phyloP scores from a whole-genome alignment of 192 early-diverging fungal genomes.

The Phycomyces nitens region DNA sequence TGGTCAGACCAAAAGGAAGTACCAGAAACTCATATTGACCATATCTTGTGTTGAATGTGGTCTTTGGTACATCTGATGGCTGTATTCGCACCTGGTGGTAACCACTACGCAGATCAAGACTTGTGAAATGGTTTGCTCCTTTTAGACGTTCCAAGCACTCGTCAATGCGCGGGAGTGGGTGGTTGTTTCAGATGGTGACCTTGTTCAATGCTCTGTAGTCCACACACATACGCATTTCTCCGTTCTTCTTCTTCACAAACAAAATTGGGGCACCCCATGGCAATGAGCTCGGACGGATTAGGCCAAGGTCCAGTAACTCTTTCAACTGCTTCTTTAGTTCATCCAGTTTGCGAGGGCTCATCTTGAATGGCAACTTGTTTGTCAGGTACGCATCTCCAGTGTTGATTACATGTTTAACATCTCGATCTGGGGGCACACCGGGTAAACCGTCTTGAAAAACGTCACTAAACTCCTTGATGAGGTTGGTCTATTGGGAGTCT shows the following conservation, averaged over 20 bases:
- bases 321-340: conserved; percentile 27
- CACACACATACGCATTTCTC: conserved; percentile 41
- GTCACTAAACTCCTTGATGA: conserved; percentile 1
- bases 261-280: conserved; percentile 40
- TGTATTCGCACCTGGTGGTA: conserved; percentile 45
- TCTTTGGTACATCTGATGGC: conserved; percentile 33
- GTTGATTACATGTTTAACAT: conserved; percentile 9
- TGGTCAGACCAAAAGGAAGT: conserved; percentile 30
- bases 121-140: conserved; percentile 36
- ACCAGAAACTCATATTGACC: conserved; percentile 22
- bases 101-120: conserved; percentile 39
- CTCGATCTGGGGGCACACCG: conserved; percentile 2
- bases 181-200: conserved; percentile 44
- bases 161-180: conserved; percentile 48
- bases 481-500: not conserved
- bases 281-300: conserved; percentile 34
- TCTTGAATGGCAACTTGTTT: conserved; percentile 1
- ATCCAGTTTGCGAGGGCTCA: conserved; percentile 25
- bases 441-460: conserved; percentile 5
- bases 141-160: conserved; percentile 39
- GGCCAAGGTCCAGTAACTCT: conserved; percentile 14
- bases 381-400: conserved; percentile 1
- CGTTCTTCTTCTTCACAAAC: conserved; percentile 52
- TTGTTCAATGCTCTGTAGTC: conserved; percentile 55
- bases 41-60: conserved; percentile 24